Base-by-base conservation (phyloP, 805 yeast genomes). In the Sugiyamaella boreocaroliniensis region DNA sequence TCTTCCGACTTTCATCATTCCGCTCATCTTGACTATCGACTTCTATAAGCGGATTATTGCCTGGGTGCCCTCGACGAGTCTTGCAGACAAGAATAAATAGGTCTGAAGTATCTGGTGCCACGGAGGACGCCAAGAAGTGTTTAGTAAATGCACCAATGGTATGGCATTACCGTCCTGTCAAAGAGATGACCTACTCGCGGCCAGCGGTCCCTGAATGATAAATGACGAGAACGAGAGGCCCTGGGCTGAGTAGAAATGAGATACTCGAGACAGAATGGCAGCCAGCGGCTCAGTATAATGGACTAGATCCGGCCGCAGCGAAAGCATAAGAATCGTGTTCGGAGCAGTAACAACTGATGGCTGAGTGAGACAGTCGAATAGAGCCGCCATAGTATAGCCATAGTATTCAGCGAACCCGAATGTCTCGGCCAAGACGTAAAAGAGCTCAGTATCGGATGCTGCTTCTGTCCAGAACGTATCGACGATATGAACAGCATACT, bases 1-100 rank as follows among this genome's bases (percentile, higher is more conserved):
- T 63, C 60, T 75, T 0, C 95, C 96, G n/a, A 86, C 88, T 15
- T 76, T 83, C 51, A 37, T 84, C 22, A 77, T 88, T 46, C 95
- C 95, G 2, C 63, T 74, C 16, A 60, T 69, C 34, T 79, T 88
- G 73, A 65, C 77, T 62, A 49, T 76, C 16, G 87, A 84, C 61
- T 55, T 61, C 40, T 51, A 49, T 41, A 20, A 15, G 20, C 57
- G 72, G 2, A 58, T 67, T 15, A 15, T 40, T 14, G 29, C 29
- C n/a, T 51, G 51, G 50, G 45, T 37, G 12, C 51, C 54, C 45
- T 32, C 37, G n/a, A 32, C 37, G 37, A 32, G 37, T 14, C 37
- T 11, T 32, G 37, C 37, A 4, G 37, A 32, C 37, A 32, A 32
- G 37, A 32, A 11, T 14, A 32, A 32, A 14, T 32, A 14, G n/a